Evolutionary conservation across 208 protist species (phyloP).

Genomic region (Novymonas esmeraldas): DNA sequence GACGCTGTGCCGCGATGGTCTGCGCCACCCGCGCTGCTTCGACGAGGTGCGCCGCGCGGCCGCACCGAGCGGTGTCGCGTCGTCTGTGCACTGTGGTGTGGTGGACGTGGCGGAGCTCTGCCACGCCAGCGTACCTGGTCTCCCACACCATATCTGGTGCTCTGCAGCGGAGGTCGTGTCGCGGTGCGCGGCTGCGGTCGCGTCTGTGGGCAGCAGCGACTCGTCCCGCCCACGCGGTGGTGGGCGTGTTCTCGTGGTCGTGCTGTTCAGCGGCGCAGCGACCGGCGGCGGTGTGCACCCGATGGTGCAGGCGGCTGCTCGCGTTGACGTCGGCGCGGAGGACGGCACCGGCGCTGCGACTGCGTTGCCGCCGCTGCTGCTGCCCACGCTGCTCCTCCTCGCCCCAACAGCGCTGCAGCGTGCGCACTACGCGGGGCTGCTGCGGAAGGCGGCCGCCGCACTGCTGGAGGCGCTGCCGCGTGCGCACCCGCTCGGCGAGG

Average conservation of each 20-base stretch:
- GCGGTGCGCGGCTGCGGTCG: constrained; percentile 5
- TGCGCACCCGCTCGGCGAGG: not conserved
- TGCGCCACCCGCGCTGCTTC: constrained; percentile 12
- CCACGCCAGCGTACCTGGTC: not conserved
- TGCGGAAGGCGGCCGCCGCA: constrained; percentile 28
- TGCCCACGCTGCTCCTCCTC: constrained; percentile 34
- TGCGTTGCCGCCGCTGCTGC: not conserved
- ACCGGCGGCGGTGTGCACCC: no score
- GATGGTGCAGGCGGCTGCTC: no score
- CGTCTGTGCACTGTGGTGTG: constrained; percentile 14
- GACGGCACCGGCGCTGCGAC: not conserved
- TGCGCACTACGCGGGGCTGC: constrained; percentile 26
- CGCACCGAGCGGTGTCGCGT: not conserved
- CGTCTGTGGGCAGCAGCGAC: not conserved
- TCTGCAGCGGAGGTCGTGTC: constrained; percentile 15
- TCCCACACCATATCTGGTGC: not conserved
- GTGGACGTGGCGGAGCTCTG: constrained; percentile 15
- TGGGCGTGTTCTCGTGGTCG: no score
- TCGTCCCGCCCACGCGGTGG: not conserved
- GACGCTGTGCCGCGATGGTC: constrained; percentile 26
- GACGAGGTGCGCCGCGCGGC: not conserved
- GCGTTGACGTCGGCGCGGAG: no score
- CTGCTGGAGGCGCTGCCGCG: constrained; percentile 26
- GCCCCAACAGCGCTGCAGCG: constrained; percentile 30
- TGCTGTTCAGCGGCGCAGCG: no score